A percentile compares a stretch with the other conserved stretches of the same genome.
Conservation (phyloP, 306 rosid species). For the Nissolia schottii region DNA sequence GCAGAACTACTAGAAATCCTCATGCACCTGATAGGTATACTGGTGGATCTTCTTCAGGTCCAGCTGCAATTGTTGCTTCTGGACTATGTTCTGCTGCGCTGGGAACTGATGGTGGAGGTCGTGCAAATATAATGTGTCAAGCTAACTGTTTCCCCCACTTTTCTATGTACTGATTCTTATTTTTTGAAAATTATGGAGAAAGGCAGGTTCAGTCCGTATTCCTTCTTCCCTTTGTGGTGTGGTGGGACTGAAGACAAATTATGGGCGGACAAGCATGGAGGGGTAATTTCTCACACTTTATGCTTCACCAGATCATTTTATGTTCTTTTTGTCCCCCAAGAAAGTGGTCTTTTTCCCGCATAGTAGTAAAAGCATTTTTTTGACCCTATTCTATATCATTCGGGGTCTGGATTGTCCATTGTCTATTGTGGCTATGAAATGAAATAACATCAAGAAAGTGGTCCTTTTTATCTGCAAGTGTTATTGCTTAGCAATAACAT, state of each 20-base stretch:
- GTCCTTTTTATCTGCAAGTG: not conserved
- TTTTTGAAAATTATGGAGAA: conserved; percentile 28
- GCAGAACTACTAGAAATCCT: conserved; percentile 91
- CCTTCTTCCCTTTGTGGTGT: conserved; percentile 97
- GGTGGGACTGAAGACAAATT: conserved; percentile 87
- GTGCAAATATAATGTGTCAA: conserved; percentile 29
- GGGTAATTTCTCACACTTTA: conserved; percentile 60
- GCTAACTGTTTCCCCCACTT: conserved; percentile 11
- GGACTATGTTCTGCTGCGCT: conserved; percentile 94
- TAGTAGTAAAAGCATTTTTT: not conserved
- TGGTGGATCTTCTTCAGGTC: conserved; percentile 98
- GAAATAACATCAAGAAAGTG: not conserved
- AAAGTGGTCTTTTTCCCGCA: not conserved
- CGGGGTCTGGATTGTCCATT: conserved; percentile 16
- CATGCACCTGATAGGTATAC: conserved; percentile 93
- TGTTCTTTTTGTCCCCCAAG: not conserved
- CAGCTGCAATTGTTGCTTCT: conserved; percentile 95
- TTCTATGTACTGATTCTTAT: conserved; percentile 3
- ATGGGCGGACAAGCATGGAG: conserved; percentile 65
- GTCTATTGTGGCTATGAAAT: not conserved
- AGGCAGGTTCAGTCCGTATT: conserved; percentile 90
- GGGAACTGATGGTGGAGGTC: conserved; percentile 99
- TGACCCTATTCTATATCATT: not conserved
- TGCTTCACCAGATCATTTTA: not conserved
- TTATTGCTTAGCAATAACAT: not conserved